Conservation (phyloP, 2,329 filamentous ascomycete genomes). For the Hypoxylon sp. region DNA sequence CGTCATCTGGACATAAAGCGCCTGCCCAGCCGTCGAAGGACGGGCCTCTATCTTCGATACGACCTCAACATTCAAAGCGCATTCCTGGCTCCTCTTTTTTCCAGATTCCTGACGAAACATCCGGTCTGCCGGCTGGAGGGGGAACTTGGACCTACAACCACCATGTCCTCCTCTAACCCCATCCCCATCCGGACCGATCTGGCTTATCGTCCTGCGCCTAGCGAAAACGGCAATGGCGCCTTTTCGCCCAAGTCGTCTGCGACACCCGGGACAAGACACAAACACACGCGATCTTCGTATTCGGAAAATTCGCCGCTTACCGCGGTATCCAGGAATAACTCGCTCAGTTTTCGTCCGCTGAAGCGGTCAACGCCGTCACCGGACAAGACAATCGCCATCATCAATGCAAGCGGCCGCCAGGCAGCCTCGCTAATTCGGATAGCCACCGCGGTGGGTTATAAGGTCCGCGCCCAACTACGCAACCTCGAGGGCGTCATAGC, state of each 20-base stretch:
- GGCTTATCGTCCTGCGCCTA: constrained; percentile 42
- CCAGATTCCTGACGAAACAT: constrained; percentile 7
- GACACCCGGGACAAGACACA: constrained; percentile 54
- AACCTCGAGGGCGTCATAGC: constrained; percentile 88
- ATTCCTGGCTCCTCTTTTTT: background rate
- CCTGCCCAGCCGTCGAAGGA: constrained; percentile 1
- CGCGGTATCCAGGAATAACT: constrained; percentile 63
- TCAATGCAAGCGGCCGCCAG: constrained; percentile 95
- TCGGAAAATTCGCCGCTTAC: constrained; percentile 64
- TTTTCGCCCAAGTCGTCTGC: constrained; percentile 40
- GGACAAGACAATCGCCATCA: constrained; percentile 87
- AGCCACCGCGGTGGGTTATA: constrained; percentile 90
- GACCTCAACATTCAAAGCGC: constrained; percentile 6
- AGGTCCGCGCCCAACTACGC: constrained; percentile 89
- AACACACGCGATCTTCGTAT: constrained; percentile 69
- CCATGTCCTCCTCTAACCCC: constrained; percentile 44
- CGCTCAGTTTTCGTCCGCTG: constrained; percentile 65
- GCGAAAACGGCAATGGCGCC: constrained; percentile 38
- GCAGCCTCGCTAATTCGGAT: constrained; percentile 94
- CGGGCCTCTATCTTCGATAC: constrained; percentile 12
- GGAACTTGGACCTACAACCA: constrained; percentile 15
- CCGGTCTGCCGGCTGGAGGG: no score
- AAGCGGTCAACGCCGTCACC: constrained; percentile 67
- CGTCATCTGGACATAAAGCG: constrained; percentile 18
- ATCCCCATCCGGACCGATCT: constrained; percentile 47